Evolutionary conservation across 2,329 filamentous ascomycete genomes (phyloP).

Genomic region (Elsinoe necatrix): DNA sequence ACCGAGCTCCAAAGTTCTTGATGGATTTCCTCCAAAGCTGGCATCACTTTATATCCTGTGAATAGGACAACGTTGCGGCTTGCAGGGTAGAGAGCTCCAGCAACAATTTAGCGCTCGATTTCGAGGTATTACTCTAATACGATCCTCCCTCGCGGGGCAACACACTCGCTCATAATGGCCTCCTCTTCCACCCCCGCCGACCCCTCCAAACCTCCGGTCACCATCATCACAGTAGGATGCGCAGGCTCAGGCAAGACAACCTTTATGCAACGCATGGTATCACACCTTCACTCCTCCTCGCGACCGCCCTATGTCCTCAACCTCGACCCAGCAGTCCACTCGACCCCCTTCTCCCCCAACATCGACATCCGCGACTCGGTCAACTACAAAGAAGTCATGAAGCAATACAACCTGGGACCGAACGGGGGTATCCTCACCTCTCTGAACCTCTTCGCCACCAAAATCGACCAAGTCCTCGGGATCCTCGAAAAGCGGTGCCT

Average conservation of each 20-base stretch:
- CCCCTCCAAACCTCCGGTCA: constrained; percentile 4
- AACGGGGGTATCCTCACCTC: constrained; percentile 96
- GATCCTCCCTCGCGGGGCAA: background rate
- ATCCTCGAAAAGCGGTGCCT: constrained; percentile 74
- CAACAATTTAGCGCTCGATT: no score
- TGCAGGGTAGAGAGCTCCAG: no score
- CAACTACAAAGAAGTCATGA: constrained; percentile 99
- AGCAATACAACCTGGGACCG: constrained; percentile 93
- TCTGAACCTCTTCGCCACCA: constrained; percentile 92
- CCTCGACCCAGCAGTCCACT: constrained; percentile 88
- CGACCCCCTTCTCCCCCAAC: constrained; percentile 90
- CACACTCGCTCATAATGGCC: background rate
- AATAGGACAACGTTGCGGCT: no score
- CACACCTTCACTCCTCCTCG: constrained; percentile 63
- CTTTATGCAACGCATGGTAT: constrained; percentile 97
- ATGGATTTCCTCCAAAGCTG: background rate
- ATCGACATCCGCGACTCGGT: constrained; percentile 98
- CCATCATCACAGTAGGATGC: constrained; percentile 60
- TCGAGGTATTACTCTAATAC: no score
- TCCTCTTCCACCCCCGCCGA: constrained; percentile 1
- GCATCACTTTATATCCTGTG: background rate
- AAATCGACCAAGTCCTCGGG: constrained; percentile 87
- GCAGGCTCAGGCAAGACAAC: constrained; percentile 98
- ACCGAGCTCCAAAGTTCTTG: background rate
- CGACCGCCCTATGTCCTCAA: constrained; percentile 91